Evolutionary conservation across 805 yeast species (phyloP).

Genomic region (Jamesozyma gamospora): DNA sequence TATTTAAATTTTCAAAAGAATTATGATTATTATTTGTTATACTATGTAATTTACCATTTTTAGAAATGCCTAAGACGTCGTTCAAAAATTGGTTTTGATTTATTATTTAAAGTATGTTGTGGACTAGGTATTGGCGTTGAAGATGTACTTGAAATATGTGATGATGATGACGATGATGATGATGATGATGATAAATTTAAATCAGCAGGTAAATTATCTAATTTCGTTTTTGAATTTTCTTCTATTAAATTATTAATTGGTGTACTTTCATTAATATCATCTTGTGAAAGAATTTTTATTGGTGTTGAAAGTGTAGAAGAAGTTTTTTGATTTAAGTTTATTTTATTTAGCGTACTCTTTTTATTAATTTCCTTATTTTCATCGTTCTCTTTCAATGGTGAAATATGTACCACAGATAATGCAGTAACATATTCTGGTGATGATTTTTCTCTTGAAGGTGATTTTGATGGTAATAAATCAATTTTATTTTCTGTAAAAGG

Average conservation of each 20-base stretch:
- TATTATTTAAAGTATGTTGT: not conserved
- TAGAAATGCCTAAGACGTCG: conserved; percentile 13
- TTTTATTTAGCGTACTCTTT: not conserved
- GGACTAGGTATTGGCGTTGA: conserved; percentile 15
- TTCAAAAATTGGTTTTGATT: not conserved
- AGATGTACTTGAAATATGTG: conserved; percentile 5
- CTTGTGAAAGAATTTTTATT: not conserved
- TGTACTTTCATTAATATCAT: too few relatives aligned
- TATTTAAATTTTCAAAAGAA: not conserved
- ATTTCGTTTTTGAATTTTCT: not conserved
- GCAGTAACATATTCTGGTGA: conserved; percentile 3
- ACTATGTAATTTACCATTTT: conserved; percentile 1
- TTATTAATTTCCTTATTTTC: not conserved
- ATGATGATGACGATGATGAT: conserved; percentile 10
- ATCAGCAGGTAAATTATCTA: not conserved
- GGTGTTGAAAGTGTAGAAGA: not conserved
- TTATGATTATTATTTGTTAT: not conserved
- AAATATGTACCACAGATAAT: not conserved
- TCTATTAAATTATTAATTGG: not conserved
- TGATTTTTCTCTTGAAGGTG: not conserved
- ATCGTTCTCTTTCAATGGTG: not conserved
- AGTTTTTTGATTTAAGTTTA: not conserved
- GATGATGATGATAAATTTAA: conserved; percentile 3
- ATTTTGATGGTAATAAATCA: not conserved
- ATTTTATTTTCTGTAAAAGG: not conserved